Base-by-base conservation (phyloP, 805 yeast genomes). In the Spathaspora gorwiae region DNA sequence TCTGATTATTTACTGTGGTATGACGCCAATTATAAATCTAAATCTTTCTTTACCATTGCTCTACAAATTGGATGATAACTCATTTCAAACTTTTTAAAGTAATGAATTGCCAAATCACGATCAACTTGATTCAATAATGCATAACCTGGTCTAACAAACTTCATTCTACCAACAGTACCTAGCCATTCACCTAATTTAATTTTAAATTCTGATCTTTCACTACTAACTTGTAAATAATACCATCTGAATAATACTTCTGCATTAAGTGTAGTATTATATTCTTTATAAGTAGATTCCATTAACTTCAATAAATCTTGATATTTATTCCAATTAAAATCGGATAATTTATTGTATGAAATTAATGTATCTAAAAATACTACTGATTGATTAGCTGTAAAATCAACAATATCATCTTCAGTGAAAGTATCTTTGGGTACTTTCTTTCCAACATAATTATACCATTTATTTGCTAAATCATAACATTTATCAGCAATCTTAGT, bases 111-210 rank as follows among this genome's bases (percentile, higher is more conserved):
- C 51, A 83, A 69, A 12, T 73, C 70, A 37, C 77, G 78, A 62
- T 87, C 85, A 24, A 83, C 92, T 6, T 66, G 57, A 57, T 80
- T 77, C 50, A 90, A 71, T 48, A 83, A 66, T 38, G 80, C 75
- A 66, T 81, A 89, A 4, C 94, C 88, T 29, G 97, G 96, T 64
- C 97, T 78, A 26, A 87, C 96, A 59, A 83, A 90, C 69, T 90
- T 90, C 97, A 90, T 90, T 72, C 97, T 79, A 15, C 97, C 97
- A 19, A 90, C 94, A 2, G 90, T 82, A 10, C 92, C 95, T 45
- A 90, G 74, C 96, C 96, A 90, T 43, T 80, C 79, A 3, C 95
- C 89, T 39, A 90, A 68, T 37, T 65, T 66, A 46, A 65, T 66
- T 60, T 83, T 78, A 42, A 70, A 68, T 31, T 70, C 62, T 10